Evolutionary conservation across 1,284 basidiomycete genomes (phyloP).

Genomic region (Bjerkandera adusta): DNA sequence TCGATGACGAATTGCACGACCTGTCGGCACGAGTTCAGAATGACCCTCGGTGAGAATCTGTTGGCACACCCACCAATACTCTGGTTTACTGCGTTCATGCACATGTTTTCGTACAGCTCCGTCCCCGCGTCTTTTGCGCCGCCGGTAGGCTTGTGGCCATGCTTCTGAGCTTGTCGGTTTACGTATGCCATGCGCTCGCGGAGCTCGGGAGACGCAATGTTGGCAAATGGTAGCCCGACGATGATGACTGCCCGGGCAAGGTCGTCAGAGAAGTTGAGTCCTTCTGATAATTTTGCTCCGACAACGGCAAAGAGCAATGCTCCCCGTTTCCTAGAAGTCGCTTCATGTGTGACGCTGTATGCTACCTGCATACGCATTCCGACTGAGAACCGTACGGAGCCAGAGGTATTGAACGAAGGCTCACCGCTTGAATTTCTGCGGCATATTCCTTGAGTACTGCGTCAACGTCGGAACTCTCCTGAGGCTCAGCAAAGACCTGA

Average conservation of each 20-base stretch:
- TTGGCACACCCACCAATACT: slow-evolving; percentile 74
- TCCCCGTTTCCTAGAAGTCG: slow-evolving; percentile 53
- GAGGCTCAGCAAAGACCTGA: slow-evolving; percentile 89
- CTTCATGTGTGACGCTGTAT: neutral
- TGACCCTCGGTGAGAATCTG: neutral
- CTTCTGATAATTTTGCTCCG: slow-evolving; percentile 96
- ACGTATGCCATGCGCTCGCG: slow-evolving; percentile 91
- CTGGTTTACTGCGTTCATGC: slow-evolving; percentile 97
- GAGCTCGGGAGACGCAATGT: slow-evolving; percentile 87
- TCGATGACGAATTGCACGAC: slow-evolving; percentile 86
- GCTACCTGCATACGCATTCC: no score
- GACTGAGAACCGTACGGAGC: neutral
- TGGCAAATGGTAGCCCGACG: slow-evolving; percentile 92
- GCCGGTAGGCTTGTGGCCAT: slow-evolving; percentile 24
- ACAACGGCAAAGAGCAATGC: slow-evolving; percentile 90
- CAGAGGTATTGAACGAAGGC: slow-evolving; percentile 18
- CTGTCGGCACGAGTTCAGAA: slow-evolving; percentile 36
- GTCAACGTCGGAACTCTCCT: slow-evolving; percentile 76
- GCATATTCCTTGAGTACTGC: slow-evolving; percentile 77
- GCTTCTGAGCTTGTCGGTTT: slow-evolving; percentile 50
- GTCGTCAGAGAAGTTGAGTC: slow-evolving; percentile 92
- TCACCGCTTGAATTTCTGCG: slow-evolving; percentile 46
- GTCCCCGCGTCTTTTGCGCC: slow-evolving; percentile 72
- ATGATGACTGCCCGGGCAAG: slow-evolving; percentile 89
- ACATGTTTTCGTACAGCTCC: slow-evolving; percentile 90